A percentile compares a stretch with the other conserved stretches of the same genome.
phyloP scores from a whole-genome alignment of 2,329 filamentous ascomycete genomes.

The Talaromyces marneffei region DNA sequence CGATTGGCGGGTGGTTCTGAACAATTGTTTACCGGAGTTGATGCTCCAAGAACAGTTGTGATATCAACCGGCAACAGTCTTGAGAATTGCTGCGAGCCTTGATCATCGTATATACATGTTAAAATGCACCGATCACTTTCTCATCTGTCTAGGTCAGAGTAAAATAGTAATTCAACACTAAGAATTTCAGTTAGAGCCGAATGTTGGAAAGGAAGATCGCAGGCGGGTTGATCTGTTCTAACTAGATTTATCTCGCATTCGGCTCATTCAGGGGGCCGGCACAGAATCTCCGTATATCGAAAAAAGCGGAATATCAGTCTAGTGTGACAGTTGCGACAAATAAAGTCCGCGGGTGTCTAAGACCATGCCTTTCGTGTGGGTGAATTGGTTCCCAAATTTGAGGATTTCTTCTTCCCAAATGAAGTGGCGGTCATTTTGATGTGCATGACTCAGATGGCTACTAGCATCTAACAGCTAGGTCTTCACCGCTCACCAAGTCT shows the following conservation, averaged over 20 bases:
- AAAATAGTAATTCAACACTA: background rate
- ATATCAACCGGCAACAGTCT: background rate
- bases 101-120: background rate
- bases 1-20: background rate
- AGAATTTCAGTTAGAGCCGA: background rate
- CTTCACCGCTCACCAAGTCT: constrained; percentile 55
- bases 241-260: background rate
- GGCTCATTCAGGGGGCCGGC: too few relatives aligned
- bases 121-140: background rate
- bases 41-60: background rate
- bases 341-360: background rate
- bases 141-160: background rate
- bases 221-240: too few relatives aligned
- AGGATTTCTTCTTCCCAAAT: background rate
- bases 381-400: background rate
- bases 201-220: background rate
- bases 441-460: background rate
- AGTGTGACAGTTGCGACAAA: background rate
- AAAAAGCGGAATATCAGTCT: background rate
- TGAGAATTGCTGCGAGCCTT: background rate
- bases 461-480: too few relatives aligned
- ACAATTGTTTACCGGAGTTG: background rate
- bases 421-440: background rate
- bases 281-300: background rate
- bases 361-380: background rate